Base-by-base conservation (phyloP, 768 basidiomycete genomes). In the Boletus pseudo-olivaceus region DNA sequence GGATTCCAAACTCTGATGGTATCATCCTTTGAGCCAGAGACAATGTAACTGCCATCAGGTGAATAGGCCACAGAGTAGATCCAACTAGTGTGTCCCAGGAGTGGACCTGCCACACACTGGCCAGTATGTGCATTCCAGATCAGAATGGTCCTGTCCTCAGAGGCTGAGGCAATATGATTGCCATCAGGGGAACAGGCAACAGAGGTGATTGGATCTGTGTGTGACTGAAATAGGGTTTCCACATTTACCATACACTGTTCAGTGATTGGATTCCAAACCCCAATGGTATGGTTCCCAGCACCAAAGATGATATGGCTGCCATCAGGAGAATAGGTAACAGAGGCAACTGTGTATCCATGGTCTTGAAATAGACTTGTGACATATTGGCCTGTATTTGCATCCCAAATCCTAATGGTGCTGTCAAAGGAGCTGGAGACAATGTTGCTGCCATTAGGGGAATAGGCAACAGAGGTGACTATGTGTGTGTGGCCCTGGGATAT, bases 1-100 rank as follows among this genome's bases (percentile, higher is more conserved):
- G 58, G 14, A 39, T 65, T 20, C 68, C 63, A 72, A 12, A 68
- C 23, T n/a, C 52, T 57, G 26, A 70, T 59, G 23, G 63, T 67
- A 0, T 35, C 4, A 15, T 69, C 65, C 3, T 1, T 47, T 20
- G 65, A 61, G 10, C 57, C 67, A 48, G 65, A 66, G 35, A 40
- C 51, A 49, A 66, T 40, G 14, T 50, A 26, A 9, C 39, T 61
- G 2, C 70, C 69, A 56, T 71, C 64, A 33, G 72, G 67, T 38
- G 72, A 54, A 63, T 51, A 58, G 48, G 57, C 52, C 45, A 62
- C 23, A 49, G 61, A 62, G 19, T 23, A 48, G 17, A 62, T 5
- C 48, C 54, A 53, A 12, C 20, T 7, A 0, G 54, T 54, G 7
- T 62, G 62, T 2, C 49, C 63, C 3, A 0, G 0, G 3, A 62